Conservation (phyloP, 78 protist species). For the Trichosphaerium sp. region DNA sequence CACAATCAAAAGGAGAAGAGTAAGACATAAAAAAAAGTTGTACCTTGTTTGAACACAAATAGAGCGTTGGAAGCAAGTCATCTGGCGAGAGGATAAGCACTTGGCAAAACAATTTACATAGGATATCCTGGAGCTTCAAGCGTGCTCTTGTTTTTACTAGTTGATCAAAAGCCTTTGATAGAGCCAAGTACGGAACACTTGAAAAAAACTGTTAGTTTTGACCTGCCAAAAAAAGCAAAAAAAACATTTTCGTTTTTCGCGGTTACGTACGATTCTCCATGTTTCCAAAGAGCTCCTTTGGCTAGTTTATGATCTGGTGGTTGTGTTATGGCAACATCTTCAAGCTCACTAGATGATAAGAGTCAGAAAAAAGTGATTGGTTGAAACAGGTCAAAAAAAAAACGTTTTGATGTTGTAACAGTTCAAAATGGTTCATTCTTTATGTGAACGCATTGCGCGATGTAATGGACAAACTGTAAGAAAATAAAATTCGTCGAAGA, state of each 20-base stretch:
- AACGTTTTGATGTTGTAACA: too few species aligned
- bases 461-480: too few species aligned
- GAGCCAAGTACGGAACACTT: constrained; percentile 43
- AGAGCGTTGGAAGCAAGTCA: constrained; percentile 35
- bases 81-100: constrained; percentile 30
- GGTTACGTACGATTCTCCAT: constrained; percentile 20
- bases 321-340: too few species aligned
- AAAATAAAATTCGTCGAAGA: too few species aligned
- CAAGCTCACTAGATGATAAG: too few species aligned
- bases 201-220: not conserved
- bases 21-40: not conserved
- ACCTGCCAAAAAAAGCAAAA: not conserved
- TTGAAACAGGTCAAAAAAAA: too few species aligned
- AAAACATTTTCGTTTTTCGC: too few species aligned
- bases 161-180: constrained; percentile 41
- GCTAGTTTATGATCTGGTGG: constrained; percentile 34
- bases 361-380: too few species aligned
- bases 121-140: constrained; percentile 21
- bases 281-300: constrained; percentile 46
- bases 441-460: too few species aligned
- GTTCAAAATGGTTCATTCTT: too few species aligned
- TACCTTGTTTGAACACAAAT: constrained; percentile 45
- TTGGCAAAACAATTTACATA: constrained; percentile 41
- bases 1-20: not conserved
- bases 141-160: constrained; percentile 46